Evolutionary conservation across 2,329 filamentous ascomycete genomes (phyloP).

Genomic region (Alternaria gansuensis): DNA sequence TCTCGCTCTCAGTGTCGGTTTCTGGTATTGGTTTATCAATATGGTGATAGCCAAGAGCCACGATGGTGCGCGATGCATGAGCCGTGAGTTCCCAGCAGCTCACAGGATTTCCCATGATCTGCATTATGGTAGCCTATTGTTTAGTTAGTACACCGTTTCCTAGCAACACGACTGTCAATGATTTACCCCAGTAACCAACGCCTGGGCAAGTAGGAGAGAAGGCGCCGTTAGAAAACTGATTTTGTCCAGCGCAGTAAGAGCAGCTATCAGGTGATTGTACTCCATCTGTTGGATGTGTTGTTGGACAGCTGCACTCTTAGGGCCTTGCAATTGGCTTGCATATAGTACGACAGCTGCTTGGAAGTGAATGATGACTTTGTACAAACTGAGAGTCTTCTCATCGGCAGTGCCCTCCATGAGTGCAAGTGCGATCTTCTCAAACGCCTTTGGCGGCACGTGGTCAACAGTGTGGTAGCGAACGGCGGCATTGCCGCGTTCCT

Average conservation of each 20-base stretch:
- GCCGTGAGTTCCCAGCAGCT: conserved; percentile 46
- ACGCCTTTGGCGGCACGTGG: conserved; percentile 43
- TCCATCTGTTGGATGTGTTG: conserved; percentile 41
- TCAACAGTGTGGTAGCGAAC: conserved; percentile 40
- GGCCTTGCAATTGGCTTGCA: conserved; percentile 34
- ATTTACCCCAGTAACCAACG: conserved; percentile 44
- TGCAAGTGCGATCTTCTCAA: conserved; percentile 43
- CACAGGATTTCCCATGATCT: conserved; percentile 46
- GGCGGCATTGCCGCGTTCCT: conserved; percentile 20
- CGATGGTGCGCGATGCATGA: conserved; percentile 44
- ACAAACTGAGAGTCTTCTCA: conserved; percentile 41
- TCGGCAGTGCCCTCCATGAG: conserved; percentile 43
- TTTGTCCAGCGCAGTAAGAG: conserved; percentile 42
- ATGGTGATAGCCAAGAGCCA: conserved; percentile 46
- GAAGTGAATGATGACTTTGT: conserved; percentile 47
- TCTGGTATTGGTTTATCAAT: conserved; percentile 27
- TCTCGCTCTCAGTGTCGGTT: conserved; percentile 38
- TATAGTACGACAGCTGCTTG: conserved; percentile 41
- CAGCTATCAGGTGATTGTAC: conserved; percentile 41
- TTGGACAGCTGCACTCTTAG: conserved; percentile 36
- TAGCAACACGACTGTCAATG: background rate
- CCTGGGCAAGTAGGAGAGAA: conserved; percentile 43
- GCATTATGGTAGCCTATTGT: conserved; percentile 44
- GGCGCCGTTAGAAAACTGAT: conserved; percentile 42
- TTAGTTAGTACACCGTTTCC: background rate